Percentiles rank a stretch among this genome's conserved stretches.
phyloP scores from a whole-genome alignment of 768 basidiomycete species.

The Russula olivacea region DNA sequence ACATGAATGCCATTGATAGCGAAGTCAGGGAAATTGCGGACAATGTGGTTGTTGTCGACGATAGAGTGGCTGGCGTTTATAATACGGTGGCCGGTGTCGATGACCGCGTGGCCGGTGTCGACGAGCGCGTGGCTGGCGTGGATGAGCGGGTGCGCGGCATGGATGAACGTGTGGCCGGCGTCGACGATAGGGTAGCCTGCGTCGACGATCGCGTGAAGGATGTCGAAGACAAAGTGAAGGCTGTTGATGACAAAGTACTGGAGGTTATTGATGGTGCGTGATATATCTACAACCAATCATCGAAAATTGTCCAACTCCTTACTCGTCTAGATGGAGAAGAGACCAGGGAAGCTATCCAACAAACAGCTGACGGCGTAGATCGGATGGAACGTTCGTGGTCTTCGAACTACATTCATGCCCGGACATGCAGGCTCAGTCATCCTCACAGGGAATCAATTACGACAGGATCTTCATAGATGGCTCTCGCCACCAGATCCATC shows the following conservation, averaged over 20 bases:
- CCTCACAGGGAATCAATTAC: background rate
- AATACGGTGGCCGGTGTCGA: too few species aligned
- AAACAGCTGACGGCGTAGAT: background rate
- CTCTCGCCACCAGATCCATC: slow-evolving; percentile 8
- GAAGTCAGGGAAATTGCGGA: background rate
- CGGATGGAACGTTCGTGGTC: background rate
- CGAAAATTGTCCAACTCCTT: too few species aligned
- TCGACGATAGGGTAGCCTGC: too few species aligned
- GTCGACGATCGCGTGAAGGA: too few species aligned
- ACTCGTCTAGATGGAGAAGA: too few species aligned
- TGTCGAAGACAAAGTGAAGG: background rate
- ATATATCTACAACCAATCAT: too few species aligned
- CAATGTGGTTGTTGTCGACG: background rate
- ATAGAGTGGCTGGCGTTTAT: background rate
- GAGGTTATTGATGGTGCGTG: background rate
- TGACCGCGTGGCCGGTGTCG: too few species aligned
- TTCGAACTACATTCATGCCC: too few species aligned
- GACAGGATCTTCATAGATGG: background rate
- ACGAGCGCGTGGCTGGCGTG: too few species aligned
- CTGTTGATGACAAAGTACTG: background rate
- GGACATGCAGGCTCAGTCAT: background rate
- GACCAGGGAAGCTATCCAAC: background rate
- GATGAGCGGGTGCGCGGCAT: background rate
- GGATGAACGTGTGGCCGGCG: background rate
- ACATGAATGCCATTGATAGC: background rate